phyloP scores from a whole-genome alignment of 805 yeast species.

The Nakazawaea wickerhamii region DNA sequence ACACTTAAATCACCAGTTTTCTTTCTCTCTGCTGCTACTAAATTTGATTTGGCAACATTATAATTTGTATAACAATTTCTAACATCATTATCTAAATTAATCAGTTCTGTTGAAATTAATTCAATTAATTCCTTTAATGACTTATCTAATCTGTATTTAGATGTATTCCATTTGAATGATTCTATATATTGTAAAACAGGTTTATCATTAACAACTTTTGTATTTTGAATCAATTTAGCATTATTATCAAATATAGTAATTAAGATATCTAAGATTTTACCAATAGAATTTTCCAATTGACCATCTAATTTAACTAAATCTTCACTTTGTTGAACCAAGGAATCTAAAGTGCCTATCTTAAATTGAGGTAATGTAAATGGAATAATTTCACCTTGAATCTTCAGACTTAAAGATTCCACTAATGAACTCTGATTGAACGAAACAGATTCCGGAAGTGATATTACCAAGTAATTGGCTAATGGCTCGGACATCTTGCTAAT shows the following conservation, averaged over 20 bases:
- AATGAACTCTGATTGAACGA: conserved; percentile 33
- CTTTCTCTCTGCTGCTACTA: conserved; percentile 86
- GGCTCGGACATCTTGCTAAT: conserved; percentile 26
- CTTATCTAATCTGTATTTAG: conserved; percentile 81
- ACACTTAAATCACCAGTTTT: conserved; percentile 91
- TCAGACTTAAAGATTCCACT: conserved; percentile 46
- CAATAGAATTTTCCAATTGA: conserved; percentile 65
- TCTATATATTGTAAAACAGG: conserved; percentile 61
- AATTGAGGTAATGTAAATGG: conserved; percentile 70
- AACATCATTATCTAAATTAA: conserved; percentile 81
- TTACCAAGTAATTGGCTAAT: conserved; percentile 41
- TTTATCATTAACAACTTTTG: conserved; percentile 36
- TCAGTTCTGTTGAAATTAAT: conserved; percentile 67
- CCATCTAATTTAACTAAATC: conserved; percentile 78
- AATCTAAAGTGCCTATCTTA: conserved; percentile 92
- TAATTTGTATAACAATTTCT: conserved; percentile 69
- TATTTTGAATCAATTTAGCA: conserved; percentile 19
- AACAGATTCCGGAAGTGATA: conserved; percentile 51
- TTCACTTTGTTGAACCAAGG: conserved; percentile 84
- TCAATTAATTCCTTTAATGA: conserved; percentile 72
- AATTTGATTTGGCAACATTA: conserved; percentile 75
- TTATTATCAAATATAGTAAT: conserved; percentile 36
- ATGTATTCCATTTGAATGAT: conserved; percentile 80
- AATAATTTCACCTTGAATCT: conserved; percentile 46
- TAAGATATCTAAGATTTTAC: conserved; percentile 74